Evolutionary conservation across 2,329 filamentous ascomycete species (phyloP), one percentile per base, ranked within the genome.

Genomic region (Neonectria ditissima): DNA sequence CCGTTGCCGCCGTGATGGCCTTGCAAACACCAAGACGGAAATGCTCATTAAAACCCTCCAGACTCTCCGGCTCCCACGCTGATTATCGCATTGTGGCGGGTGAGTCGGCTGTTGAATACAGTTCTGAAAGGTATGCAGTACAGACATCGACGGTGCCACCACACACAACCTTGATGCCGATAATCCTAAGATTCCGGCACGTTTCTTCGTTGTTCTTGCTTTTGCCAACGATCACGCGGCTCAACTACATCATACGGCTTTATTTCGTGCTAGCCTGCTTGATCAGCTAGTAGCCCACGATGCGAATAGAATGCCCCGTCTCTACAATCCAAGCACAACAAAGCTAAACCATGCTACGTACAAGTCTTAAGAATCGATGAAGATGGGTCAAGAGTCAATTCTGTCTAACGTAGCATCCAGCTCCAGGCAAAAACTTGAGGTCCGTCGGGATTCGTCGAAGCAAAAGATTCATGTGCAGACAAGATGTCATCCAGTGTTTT

Each of bases 261-360:
- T 74, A 76, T 26, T 80, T 76, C 0, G 76, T 75, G 4, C 74
- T 70, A 0, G 76, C 75, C 1, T 83, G 83, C 13, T 75, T 73
- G 63, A 86, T 83, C 16, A 65, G 50, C 53, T 51, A 86, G 66
- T 86, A 80, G 9, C 82, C 82, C 20, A 80, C 80, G 5, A 85
- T 69, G n/a, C 81, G 76, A 34, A n/a, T n/a, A n/a, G n/a, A n/a
- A n/a, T n/a, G n/a, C n/a, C n/a, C n/a, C n/a, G n/a, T n/a, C 84
- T 34, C 30, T 34, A 10, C 30, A 34, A 34, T 13, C 77, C 63
- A 2, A 87, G 69, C 0, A 82, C 85, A 1, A 81, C 79, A 2
- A 77, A 82, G 69, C 83, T 87, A 68, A 84, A 87, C 86, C 86
- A 88, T 9, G 82, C 81, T 0, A 82, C 84, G 69, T 88, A 86